Percentiles rank a stretch among this genome's conserved stretches.
phyloP scores from a whole-genome alignment of 768 basidiomycete genomes.

The Boletus rubroflammeus region DNA sequence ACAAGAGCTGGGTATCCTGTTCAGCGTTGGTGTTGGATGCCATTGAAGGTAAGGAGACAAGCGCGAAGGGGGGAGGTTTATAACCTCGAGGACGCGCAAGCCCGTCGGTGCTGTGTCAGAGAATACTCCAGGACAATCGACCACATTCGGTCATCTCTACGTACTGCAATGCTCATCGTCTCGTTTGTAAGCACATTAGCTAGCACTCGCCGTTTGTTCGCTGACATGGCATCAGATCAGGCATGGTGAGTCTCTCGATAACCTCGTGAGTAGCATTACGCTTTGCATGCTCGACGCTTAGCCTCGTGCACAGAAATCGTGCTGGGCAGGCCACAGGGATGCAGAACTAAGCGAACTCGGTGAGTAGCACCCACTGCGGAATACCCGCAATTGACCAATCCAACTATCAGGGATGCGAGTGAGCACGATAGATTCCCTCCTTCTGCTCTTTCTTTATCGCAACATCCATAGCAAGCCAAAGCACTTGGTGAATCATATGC shows the following conservation, averaged over 20 bases:
- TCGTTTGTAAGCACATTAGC: slow-evolving; percentile 21
- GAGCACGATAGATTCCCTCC: slow-evolving; percentile 10
- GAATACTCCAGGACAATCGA: background rate
- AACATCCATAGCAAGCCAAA: slow-evolving; percentile 52
- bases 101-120: background rate
- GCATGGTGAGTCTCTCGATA: slow-evolving; percentile 78
- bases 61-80: slow-evolving; percentile 6
- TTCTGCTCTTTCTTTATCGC: background rate
- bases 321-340: slow-evolving; percentile 79
- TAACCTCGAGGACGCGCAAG: slow-evolving; percentile 27
- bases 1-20: slow-evolving; percentile 56
- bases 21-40: slow-evolving; percentile 25
- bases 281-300: background rate
- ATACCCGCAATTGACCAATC: slow-evolving; percentile 2
- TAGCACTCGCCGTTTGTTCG: background rate
- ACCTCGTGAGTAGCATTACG: slow-evolving; percentile 45
- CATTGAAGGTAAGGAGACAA: slow-evolving; percentile 3
- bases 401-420: slow-evolving; percentile 52
- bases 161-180: slow-evolving; percentile 20
- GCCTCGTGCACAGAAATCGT: slow-evolving; percentile 30
- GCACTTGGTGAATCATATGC: slow-evolving; percentile 57
- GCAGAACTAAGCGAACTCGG: slow-evolving; percentile 74
- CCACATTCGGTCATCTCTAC: background rate
- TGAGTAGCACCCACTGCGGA: slow-evolving; percentile 29
- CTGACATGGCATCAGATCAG: slow-evolving; percentile 46